phyloP scores from a whole-genome alignment of 192 early-diverging fungal species.

The Backusella tuberculispora region DNA sequence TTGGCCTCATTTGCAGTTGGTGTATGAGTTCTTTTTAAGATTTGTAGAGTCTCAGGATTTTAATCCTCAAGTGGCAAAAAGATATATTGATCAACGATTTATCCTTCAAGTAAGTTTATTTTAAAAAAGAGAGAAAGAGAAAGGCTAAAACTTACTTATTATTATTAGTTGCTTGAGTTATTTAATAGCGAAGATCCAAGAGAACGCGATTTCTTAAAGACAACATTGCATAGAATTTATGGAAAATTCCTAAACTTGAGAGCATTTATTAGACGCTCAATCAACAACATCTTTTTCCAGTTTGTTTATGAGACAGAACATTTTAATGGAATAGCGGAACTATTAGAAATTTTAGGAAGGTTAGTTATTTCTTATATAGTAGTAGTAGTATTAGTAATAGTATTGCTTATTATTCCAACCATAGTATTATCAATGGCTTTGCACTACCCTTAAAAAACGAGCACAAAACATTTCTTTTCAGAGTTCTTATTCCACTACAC shows the following conservation, averaged over 20 bases:
- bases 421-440: conserved; percentile 99
- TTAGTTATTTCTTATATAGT: conserved; percentile 40
- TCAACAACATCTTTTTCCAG: conserved; percentile 98
- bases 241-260: conserved; percentile 98
- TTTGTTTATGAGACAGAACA: conserved; percentile 97
- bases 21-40: conserved; percentile 98
- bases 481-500: conserved; percentile 95
- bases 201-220: conserved; percentile 98
- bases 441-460: conserved; percentile 98
- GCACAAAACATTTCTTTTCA: conserved; percentile 94
- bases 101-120: conserved; percentile 72
- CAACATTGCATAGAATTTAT: conserved; percentile 97
- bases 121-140: neutral
- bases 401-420: conserved; percentile 20
- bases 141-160: neutral
- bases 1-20: conserved; percentile 98
- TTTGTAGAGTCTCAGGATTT: conserved; percentile 99
- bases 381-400: neutral
- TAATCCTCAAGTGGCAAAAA: conserved; percentile 95
- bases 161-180: conserved; percentile 83
- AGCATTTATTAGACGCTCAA: conserved; percentile 95
- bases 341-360: conserved; percentile 98
- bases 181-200: conserved; percentile 99
- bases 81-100: conserved; percentile 97
- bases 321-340: conserved; percentile 98